phyloP scores from a whole-genome alignment of 257 asterid genomes.

The Gardenia jasminoides region DNA sequence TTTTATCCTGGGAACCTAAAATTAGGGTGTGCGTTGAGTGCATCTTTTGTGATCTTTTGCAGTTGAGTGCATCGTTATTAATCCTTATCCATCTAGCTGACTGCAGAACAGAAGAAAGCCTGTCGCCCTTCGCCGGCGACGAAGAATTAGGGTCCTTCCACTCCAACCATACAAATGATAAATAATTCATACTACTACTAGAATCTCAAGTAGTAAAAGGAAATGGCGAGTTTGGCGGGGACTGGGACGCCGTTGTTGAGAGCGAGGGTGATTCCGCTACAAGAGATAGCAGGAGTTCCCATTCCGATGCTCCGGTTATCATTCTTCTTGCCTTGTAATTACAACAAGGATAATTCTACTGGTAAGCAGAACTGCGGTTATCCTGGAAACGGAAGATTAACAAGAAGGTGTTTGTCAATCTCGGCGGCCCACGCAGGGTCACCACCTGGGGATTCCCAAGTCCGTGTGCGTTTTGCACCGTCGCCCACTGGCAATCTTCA shows the following conservation, averaged over 20 bases:
- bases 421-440: slow-evolving; percentile 37
- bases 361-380: background rate
- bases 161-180: too few relatives aligned
- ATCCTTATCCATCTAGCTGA: too few relatives aligned
- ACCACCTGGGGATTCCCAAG: slow-evolving; percentile 18
- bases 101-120: too few relatives aligned
- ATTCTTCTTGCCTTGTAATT: background rate
- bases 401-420: slow-evolving; percentile 38
- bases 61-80: too few relatives aligned
- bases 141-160: too few relatives aligned
- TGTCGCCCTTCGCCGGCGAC: too few relatives aligned
- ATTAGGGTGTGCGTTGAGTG: too few relatives aligned
- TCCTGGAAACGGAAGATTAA: slow-evolving; percentile 17
- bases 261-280: slow-evolving; percentile 15
- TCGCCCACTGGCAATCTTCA: slow-evolving; percentile 99
- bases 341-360: background rate
- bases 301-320: slow-evolving; percentile 25
- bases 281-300: slow-evolving; percentile 32
- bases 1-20: too few relatives aligned
- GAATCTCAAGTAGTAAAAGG: too few relatives aligned
- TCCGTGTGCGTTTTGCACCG: slow-evolving; percentile 95
- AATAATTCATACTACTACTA: too few relatives aligned
- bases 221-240: background rate
- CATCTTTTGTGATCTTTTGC: too few relatives aligned
- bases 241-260: slow-evolving; percentile 44